Evolutionary conservation across 352 stramenopile genomes (phyloP).

Genomic region (Globisporangium apiculatum): DNA sequence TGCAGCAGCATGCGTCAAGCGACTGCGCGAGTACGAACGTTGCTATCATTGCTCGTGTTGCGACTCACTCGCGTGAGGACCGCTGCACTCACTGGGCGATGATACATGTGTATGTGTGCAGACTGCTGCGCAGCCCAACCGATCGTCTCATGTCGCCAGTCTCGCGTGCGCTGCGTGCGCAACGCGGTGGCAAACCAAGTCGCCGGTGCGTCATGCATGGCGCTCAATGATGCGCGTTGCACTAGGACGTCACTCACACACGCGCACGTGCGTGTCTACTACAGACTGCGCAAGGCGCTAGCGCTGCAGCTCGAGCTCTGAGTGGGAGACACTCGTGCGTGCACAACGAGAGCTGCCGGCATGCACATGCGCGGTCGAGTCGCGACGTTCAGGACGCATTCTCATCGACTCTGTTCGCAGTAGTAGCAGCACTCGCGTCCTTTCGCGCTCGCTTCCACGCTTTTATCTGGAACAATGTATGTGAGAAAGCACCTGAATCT

Average conservation of each 20-base stretch:
- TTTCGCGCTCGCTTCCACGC: too few species aligned
- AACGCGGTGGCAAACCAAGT: conserved; percentile 13
- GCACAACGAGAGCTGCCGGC: too few species aligned
- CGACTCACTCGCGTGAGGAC: too few species aligned
- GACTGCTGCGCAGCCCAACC: conserved; percentile 51
- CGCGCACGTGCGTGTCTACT: neutral
- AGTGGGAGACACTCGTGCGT: conserved; percentile 19
- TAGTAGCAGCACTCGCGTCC: too few species aligned
- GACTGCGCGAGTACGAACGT: conserved; percentile 7
- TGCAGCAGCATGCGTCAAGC: conserved; percentile 8
- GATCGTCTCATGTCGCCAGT: conserved; percentile 65
- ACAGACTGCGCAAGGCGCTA: conserved; percentile 6
- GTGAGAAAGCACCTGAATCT: too few species aligned
- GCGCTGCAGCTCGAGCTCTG: conserved; percentile 2
- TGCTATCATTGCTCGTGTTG: neutral
- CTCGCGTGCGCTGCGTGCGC: conserved; percentile 31
- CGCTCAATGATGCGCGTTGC: neutral
- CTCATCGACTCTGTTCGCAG: too few species aligned
- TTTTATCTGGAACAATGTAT: too few species aligned
- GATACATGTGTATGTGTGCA: conserved; percentile 11
- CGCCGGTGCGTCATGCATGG: conserved; percentile 6
- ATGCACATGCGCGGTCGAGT: too few species aligned
- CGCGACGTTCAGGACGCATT: too few species aligned
- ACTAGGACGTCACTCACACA: neutral
- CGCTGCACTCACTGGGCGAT: too few species aligned